Percentiles rank a stretch among this genome's conserved stretches.
These are phyloP conservation scores for Neopestalotiopsis sp. DNA, from an alignment of 2,329 filamentous ascomycete genomes.

Conservation along the genomic window DNA sequence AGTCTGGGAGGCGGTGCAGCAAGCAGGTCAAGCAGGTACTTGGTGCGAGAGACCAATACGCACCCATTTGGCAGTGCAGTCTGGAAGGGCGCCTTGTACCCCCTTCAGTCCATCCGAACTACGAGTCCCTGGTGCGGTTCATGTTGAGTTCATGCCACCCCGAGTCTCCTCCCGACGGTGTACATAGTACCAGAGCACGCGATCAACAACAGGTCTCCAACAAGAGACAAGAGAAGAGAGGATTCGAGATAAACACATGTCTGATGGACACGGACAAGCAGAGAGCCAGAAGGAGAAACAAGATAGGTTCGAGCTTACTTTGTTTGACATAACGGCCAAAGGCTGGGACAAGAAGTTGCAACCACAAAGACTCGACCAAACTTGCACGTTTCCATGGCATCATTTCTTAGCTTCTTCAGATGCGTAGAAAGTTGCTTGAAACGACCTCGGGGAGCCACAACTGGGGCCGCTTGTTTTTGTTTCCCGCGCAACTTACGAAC, in stretches of 20 bases:
- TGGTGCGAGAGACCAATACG: neutral
- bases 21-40: neutral
- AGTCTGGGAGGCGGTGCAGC: slow-evolving; percentile 6
- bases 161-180: slow-evolving; percentile 2
- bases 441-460: neutral
- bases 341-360: neutral
- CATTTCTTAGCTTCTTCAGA: slow-evolving; percentile 1
- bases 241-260: no score
- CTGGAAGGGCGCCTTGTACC: neutral
- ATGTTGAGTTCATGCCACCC: slow-evolving; percentile 12
- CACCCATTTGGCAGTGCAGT: neutral
- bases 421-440: neutral
- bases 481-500: slow-evolving; percentile 10
- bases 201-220: neutral
- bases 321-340: neutral
- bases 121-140: slow-evolving; percentile 1
- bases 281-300: neutral
- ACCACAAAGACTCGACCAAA: neutral
- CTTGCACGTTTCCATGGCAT: slow-evolving; percentile 2
- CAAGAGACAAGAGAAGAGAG: neutral
- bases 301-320: neutral
- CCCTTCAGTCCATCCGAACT: neutral
- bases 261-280: neutral
- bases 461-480: slow-evolving; percentile 5
- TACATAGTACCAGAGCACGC: neutral